Evolutionary conservation across 2,329 filamentous ascomycete species (phyloP).

Genomic region (Alternaria incomplexa): DNA sequence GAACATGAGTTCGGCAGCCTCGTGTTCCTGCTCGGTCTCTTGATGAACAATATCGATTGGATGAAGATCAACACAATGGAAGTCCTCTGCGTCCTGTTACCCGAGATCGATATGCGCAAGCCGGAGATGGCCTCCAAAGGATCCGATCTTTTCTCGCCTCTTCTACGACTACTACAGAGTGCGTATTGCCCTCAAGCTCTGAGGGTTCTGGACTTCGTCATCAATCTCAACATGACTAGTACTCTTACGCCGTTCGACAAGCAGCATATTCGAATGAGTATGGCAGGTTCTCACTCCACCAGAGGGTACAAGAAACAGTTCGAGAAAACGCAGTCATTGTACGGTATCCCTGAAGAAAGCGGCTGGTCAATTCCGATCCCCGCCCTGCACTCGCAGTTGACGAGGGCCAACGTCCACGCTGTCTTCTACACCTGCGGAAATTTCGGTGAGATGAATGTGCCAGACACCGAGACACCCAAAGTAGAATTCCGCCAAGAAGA

Average conservation of each 20-base stretch:
- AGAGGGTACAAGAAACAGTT: conserved; percentile 91
- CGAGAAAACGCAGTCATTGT: conserved; percentile 89
- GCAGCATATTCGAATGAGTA: conserved; percentile 96
- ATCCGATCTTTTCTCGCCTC: conserved; percentile 91
- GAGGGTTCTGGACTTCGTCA: conserved; percentile 90
- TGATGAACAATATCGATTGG: conserved; percentile 88
- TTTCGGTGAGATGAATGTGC: conserved; percentile 52
- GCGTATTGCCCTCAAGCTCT: conserved; percentile 93
- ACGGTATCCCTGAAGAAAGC: conserved; percentile 93
- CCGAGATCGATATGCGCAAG: conserved; percentile 91
- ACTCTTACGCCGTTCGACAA: conserved; percentile 81
- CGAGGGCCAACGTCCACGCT: conserved; percentile 89
- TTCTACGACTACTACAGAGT: conserved; percentile 87
- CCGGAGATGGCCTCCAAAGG: conserved; percentile 89
- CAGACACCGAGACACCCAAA: conserved; percentile 76
- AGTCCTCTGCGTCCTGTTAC: conserved; percentile 82
- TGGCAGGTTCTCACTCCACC: conserved; percentile 83
- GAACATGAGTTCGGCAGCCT: conserved; percentile 82
- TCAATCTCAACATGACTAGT: conserved; percentile 91
- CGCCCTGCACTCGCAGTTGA: conserved; percentile 84
- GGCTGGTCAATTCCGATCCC: conserved; percentile 97
- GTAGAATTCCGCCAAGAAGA: conserved; percentile 94
- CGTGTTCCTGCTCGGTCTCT: conserved; percentile 86
- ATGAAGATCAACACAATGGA: conserved; percentile 94
- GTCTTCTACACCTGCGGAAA: conserved; percentile 91